Base-by-base conservation (phyloP, 495 filamentous ascomycete species). In the Cenococcum geophilum region DNA sequence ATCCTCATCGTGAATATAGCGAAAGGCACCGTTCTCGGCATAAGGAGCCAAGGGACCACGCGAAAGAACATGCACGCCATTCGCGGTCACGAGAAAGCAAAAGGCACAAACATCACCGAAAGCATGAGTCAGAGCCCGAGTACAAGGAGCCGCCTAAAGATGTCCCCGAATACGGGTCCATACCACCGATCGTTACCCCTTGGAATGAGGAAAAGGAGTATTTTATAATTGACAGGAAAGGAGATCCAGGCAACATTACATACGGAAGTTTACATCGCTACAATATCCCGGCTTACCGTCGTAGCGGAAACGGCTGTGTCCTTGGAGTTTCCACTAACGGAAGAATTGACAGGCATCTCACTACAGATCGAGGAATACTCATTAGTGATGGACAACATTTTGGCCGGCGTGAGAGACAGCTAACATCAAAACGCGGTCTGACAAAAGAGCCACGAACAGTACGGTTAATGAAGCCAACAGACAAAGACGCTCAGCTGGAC, bases 201-300 rank as follows among this genome's bases (percentile, higher is more conserved):
- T 18, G 57, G 25, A 32, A 47, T 35, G 55, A 54, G 20, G 22
- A 55, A 14, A 48, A 18, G 12, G 23, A 59, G 0, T 70, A 42
- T 5, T 67, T 51, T 59, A 60, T 68, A 22, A 52, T 65, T 42
- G 73, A 75, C 50, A 23, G 69, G 21, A 79, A 79, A 67, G 87
- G 88, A 0, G 87, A 90, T 68, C 73, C 71, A 16, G 74, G 79
- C 50, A 88, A 83, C 60, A 55, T 86, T 4, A 72, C 74, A 0
- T 89, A 86, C 66, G 85, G 84, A 1, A 80, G 78, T 25, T 72
- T 83, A 6, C 76, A 89, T 71, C 76, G 78, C 12, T 88, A 88
- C 64, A 78, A 70, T 48, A 71, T 86, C 21, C 85, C 86, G 0
- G 53, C 63, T 25, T 90, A 88, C 65, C 76, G 73, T 58, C 85